Evolutionary conservation across 805 yeast genomes (phyloP).

Genomic region (Candida silvicultrix): DNA sequence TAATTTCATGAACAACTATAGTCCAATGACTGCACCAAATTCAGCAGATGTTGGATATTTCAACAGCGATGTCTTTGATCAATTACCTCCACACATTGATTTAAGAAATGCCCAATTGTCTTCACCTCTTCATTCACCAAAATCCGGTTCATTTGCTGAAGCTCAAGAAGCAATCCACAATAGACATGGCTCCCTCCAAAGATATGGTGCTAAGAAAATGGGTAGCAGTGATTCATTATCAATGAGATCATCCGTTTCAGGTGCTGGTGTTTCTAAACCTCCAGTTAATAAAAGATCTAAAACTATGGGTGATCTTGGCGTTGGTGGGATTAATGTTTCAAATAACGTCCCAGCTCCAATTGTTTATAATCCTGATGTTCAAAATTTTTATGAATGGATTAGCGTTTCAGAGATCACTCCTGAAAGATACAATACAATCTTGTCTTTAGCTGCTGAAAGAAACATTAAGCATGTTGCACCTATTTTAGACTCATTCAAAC

Average conservation of each 20-base stretch:
- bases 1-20: neutral
- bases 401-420: neutral
- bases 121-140: constrained; percentile 2
- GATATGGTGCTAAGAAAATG: neutral
- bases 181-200: neutral
- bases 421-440: neutral
- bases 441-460: neutral
- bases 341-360: neutral
- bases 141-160: neutral
- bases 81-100: neutral
- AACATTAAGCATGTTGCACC: neutral
- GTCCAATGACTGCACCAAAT: neutral
- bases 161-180: neutral
- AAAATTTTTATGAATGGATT: neutral
- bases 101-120: neutral
- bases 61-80: neutral
- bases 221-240: neutral
- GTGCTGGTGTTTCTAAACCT: neutral
- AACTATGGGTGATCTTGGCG: neutral
- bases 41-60: neutral
- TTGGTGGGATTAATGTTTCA: neutral
- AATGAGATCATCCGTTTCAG: neutral
- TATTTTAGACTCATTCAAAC: constrained; percentile 1
- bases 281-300: neutral
- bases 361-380: neutral